Evolutionary conservation across 305 asterid genomes (phyloP), one percentile per base, ranked within the genome.

Genomic region (Fraxinus ornus): DNA sequence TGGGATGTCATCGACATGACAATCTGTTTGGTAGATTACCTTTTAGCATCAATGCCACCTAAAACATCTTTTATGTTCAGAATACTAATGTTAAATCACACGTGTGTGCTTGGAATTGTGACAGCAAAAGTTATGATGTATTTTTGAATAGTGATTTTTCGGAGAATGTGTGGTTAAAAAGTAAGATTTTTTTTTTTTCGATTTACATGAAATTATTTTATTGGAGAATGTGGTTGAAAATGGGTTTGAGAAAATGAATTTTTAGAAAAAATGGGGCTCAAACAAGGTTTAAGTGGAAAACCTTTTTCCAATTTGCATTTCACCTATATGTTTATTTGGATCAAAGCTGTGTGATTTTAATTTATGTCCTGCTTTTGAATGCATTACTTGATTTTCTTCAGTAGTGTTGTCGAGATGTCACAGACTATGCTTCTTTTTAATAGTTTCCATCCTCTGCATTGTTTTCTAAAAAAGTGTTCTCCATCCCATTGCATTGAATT

Each of bases 401-500:
- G n/a, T 49, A 13, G 26, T 19, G 12, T 49, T 21, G 68, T 15
- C 35, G 9, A 77, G 28, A 64, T 62, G 70, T 24, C 24, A 62
- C 60, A 39, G 36, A 35, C 41, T 77, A 26, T 26, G 30, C 76
- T 44, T 70, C 28, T 71, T 78, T 35, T 13, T 28, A 15, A 44
- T 49, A 49, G 1, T 77, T 52, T 70, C 82, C 15, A 8, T 71
- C 35, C n/a, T 62, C 35, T 5, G 55, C 32, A 26, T 13, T 81
- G 36, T 32, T 24, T 68, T 72, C 79, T 74, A 81, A 82, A 62
- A 66, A 26, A 26, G 28, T 26, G 28, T 26, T 26, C 60, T 66
- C 17, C 82, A 30, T 77, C 81, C 81, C 78, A 26, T 81, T 33
- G 60, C 81, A 75, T 80, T 81, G 78, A 72, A 26, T 26, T 26